Evolutionary conservation across 768 basidiomycete species (phyloP), one percentile per base, ranked within the genome.

Genomic region (Pseudohyphozyma bogoriensis): DNA sequence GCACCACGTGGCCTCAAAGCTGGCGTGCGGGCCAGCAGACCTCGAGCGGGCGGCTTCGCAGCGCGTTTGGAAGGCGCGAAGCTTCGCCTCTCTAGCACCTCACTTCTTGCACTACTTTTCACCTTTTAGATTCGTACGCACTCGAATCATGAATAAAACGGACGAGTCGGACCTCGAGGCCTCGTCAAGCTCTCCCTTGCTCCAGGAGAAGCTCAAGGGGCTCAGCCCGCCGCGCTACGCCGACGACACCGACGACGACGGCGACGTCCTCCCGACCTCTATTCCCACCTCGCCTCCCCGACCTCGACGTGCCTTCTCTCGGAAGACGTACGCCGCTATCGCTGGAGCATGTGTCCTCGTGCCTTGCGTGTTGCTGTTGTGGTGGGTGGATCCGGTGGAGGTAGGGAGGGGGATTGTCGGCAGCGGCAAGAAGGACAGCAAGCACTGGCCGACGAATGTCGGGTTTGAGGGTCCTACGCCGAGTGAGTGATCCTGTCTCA

Each of bases 401-500:
- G 47, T 18, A 8, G 47, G 20, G 16, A 6, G 20, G 31, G 47
- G 15, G 47, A 24, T 42, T 20, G 22, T 20, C 29, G 15, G 11
- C 16, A n/a, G 28, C 47, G 24, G 29, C 1, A 20, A 31, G 47
- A 24, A 33, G 47, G 18, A 31, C 6, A 31, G 28, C 47, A 28
- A 18, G 8, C 40, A 18, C 47, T 62, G 51, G 51, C 60, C 60
- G 0, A 58, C 56, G 12, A 55, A 47, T 9, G 26, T 54, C 0
- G 58, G 61, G 7, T 66, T 33, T 36, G 49, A 29, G 4, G 64
- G 64, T 1, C 64, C 64, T 0, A 66, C 64, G 0, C 64, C 64
- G 4, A 66, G 51, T 51, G 18, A 37, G 51, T 24, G 54, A 13
- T 54, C 51, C 7, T 22, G 53, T 31, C 44, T 5, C 4, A 1